Percentiles rank a stretch among this genome's conserved stretches.
Conservation (phyloP, 2,329 filamentous ascomycete species). For the Grosmannia clavigera region DNA sequence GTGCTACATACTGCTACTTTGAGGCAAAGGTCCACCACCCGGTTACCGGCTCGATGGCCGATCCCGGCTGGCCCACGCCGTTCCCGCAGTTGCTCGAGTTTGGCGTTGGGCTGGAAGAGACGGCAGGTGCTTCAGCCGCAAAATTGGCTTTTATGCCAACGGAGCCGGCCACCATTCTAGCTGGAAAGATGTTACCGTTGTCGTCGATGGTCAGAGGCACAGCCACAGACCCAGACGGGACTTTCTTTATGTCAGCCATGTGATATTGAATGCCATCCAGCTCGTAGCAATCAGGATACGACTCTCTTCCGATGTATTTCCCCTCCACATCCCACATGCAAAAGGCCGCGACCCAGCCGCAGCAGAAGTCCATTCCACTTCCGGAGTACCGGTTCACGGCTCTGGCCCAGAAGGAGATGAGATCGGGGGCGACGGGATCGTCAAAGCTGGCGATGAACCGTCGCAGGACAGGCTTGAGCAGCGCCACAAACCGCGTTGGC, state of each 20-base stretch:
- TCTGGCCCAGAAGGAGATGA: constrained; percentile 19
- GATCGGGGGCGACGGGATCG: constrained; percentile 12
- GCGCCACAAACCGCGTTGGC: constrained; percentile 11
- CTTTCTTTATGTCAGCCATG: neutral
- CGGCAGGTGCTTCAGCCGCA: neutral
- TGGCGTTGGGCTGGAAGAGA: neutral
- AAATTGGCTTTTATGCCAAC: constrained; percentile 1
- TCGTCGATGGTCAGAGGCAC: constrained; percentile 4
- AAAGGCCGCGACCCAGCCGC: constrained; percentile 22
- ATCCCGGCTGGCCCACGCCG: neutral
- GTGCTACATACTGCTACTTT: neutral
- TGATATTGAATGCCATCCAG: neutral
- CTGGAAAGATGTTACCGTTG: neutral
- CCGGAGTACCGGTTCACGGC: constrained; percentile 16
- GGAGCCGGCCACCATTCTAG: constrained; percentile 6
- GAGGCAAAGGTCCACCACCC: neutral
- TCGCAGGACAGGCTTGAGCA: constrained; percentile 12
- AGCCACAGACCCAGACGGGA: neutral
- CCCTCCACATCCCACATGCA: constrained; percentile 20
- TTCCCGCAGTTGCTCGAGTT: neutral
- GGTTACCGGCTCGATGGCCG: neutral
- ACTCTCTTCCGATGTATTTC: neutral
- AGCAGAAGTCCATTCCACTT: constrained; percentile 18
- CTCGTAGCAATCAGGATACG: neutral
- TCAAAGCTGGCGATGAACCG: constrained; percentile 17